Evolutionary conservation across 192 early-diverging fungal genomes (phyloP).

Genomic region (Funneliformis geosporum): DNA sequence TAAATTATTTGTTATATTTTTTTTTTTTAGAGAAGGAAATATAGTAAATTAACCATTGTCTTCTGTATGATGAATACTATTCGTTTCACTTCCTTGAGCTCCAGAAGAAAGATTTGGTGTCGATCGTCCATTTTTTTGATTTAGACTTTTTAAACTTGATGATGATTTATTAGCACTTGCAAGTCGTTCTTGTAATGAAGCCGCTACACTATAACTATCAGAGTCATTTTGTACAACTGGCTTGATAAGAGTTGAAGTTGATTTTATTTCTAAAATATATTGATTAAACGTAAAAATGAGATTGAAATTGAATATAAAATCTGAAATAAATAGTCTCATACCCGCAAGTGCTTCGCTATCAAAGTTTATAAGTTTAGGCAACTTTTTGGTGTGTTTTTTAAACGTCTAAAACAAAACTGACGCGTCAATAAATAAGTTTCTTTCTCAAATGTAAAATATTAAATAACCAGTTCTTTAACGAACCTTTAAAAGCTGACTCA

Average conservation of each 20-base stretch:
- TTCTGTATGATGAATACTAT: slow-evolving; percentile 20
- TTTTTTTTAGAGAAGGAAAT: not conserved
- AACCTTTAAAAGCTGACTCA: slow-evolving; percentile 47
- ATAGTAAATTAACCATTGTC: slow-evolving; percentile 24
- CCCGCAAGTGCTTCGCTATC: slow-evolving; percentile 39
- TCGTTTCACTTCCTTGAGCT: not conserved
- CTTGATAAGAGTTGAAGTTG: slow-evolving; percentile 24
- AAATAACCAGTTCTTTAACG: not conserved
- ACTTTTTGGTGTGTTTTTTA: slow-evolving; percentile 43
- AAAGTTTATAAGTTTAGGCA: slow-evolving; percentile 53
- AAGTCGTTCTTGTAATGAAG: slow-evolving; percentile 8
- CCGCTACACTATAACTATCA: slow-evolving; percentile 5
- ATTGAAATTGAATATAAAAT: not conserved
- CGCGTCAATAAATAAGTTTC: not conserved
- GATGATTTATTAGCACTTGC: slow-evolving; percentile 13
- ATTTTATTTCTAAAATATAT: slow-evolving; percentile 30
- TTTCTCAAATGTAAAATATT: not conserved
- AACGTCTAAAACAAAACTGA: slow-evolving; percentile 37
- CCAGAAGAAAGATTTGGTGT: not conserved
- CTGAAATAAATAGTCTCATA: slow-evolving; percentile 7
- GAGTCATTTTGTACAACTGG: not conserved
- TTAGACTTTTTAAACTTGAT: slow-evolving; percentile 6
- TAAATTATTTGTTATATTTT: slow-evolving; percentile 28
- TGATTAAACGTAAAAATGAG: not conserved
- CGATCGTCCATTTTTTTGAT: slow-evolving; percentile 17